Evolutionary conservation across 1,284 basidiomycete genomes (phyloP).

Genomic region (Bjerkandera adusta): DNA sequence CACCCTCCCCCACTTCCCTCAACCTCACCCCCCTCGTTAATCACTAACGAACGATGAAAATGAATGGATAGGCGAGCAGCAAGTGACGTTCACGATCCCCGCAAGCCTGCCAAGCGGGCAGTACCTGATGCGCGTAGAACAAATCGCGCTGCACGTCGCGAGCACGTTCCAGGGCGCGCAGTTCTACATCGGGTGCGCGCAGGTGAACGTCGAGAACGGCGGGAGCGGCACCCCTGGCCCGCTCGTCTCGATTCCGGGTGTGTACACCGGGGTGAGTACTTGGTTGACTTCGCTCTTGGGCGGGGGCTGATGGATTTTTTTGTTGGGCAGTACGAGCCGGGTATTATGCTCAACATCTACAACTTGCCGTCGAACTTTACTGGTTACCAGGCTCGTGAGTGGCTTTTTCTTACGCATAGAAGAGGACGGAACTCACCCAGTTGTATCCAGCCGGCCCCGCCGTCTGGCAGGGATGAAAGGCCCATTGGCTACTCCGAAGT

Average conservation of each 20-base stretch:
- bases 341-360: conserved; percentile 30
- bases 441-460: conserved; percentile 17
- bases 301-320: neutral
- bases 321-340: conserved; percentile 20
- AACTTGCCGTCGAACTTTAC: conserved; percentile 23
- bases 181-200: conserved; percentile 29
- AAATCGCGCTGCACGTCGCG: conserved; percentile 26
- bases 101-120: conserved; percentile 27
- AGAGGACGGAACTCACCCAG: too few species aligned
- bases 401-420: too few species aligned
- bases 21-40: too few species aligned
- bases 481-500: too few species aligned
- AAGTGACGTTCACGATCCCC: conserved; percentile 39
- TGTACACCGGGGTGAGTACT: conserved; percentile 32
- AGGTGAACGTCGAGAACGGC: conserved; percentile 35
- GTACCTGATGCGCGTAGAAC: conserved; percentile 29
- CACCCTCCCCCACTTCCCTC: too few species aligned
- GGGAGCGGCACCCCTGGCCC: conserved; percentile 34
- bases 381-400: conserved; percentile 16
- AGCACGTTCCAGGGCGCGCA: conserved; percentile 26
- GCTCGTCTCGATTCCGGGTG: conserved; percentile 34
- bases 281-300: neutral
- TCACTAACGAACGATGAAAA: too few species aligned
- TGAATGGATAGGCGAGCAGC: conserved; percentile 8
- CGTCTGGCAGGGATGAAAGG: conserved; percentile 17